A percentile compares a stretch with the other conserved stretches of the same genome.
Conservation (phyloP, 176 grass and related monocot genomes). For the Oryza longistaminata region DNA sequence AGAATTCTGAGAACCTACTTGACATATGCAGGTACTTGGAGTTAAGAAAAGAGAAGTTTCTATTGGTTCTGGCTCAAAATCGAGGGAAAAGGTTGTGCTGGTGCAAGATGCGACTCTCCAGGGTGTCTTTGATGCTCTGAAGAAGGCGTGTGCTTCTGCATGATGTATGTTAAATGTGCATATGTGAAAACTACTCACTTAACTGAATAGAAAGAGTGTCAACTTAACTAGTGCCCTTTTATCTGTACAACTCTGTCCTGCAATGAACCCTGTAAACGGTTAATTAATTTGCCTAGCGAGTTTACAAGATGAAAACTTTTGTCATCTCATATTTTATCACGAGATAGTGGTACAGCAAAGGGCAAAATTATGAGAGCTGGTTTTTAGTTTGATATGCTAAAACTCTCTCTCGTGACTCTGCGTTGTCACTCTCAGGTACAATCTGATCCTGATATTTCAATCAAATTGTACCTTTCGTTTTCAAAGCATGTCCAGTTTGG, state of each 20-base stretch:
- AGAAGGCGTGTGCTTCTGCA: conserved; percentile 55
- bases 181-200: background rate
- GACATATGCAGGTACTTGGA: conserved; percentile 58
- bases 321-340: background rate
- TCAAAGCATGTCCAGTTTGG: background rate
- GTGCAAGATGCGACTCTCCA: conserved; percentile 69
- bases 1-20: background rate
- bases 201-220: background rate
- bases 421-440: background rate
- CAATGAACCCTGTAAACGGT: background rate
- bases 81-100: conserved; percentile 85
- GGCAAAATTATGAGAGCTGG: background rate
- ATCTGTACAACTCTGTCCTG: background rate
- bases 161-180: conserved; percentile 18
- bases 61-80: conserved; percentile 86
- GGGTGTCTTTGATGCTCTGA: conserved; percentile 71
- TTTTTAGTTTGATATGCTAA: background rate
- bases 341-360: background rate
- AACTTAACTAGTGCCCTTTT: background rate
- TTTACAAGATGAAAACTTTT: background rate
- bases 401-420: background rate
- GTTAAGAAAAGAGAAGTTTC: conserved; percentile 94
- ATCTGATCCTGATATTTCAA: background rate
- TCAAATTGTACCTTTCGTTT: background rate
- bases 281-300: background rate